Evolutionary conservation across 2,329 filamentous ascomycete genomes (phyloP), one percentile per base, ranked within the genome.

Genomic region (Arthrobotrys sinensis): DNA sequence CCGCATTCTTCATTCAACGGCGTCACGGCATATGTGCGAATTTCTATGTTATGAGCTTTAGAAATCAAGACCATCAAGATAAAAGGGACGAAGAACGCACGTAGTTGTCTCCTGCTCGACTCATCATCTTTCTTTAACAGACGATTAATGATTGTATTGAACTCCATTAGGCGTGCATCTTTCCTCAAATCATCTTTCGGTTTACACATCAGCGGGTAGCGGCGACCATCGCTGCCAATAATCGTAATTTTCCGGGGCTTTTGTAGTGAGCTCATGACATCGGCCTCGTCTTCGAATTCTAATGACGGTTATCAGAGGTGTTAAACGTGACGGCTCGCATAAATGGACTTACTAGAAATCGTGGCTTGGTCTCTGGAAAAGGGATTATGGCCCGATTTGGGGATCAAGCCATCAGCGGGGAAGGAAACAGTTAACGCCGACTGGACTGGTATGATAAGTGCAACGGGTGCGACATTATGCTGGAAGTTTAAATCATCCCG

Each of bases 91-190:
- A 40, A 48, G 19, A 5, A 81, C 85, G 80, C 83, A 87, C 86
- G 97, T 69, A 99, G 88, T 80, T 96, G 92, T 14, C 96, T 90
- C 83, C 93, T 92, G 84, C 93, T 96, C 14, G 94, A 93, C 83
- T 97, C 94, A 1, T 94, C 91, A 82, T 98, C 94, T 79, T 92
- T 91, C 83, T 97, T 97, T 71, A 99, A 86, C 1, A 95, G 93
- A 76, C 96, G 89, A 83, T 99, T 99, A 86, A 99, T 98, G 89
- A 98, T 96, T 53, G 92, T 91, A 83, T 98, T 99, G 87, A 99
- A 99, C 83, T 99, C 96, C 94, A 99, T 99, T 19, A 99, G 90
- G 64, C 96, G 93, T 84, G 98, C 95, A 82, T 99, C 96, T 81
- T 97, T 99, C 63, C 96, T 92, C 24, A 99, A 88, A 84, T 99